phyloP scores from a whole-genome alignment of 2,329 filamentous ascomycete genomes.

The Colletotrichum falcatum region DNA sequence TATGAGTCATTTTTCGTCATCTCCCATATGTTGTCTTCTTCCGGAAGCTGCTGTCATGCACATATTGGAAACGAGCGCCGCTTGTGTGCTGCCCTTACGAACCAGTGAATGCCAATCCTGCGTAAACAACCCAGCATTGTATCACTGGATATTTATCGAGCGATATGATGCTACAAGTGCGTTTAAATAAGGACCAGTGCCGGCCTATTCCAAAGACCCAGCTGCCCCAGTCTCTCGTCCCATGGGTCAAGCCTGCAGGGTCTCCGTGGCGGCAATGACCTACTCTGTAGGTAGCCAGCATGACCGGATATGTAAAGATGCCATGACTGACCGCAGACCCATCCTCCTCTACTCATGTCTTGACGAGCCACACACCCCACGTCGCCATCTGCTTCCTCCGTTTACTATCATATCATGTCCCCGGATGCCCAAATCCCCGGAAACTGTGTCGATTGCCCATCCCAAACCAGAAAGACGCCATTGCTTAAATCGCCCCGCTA shows the following conservation, averaged over 20 bases:
- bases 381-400: conserved; percentile 15
- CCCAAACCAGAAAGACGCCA: conserved; percentile 37
- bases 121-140: background rate
- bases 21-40: background rate
- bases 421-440: conserved; percentile 25
- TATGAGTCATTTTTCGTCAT: background rate
- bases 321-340: conserved; percentile 8
- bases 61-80: too few relatives aligned
- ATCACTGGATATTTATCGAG: background rate
- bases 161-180: conserved; percentile 5
- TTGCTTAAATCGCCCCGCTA: conserved; percentile 9
- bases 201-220: conserved; percentile 27
- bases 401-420: conserved; percentile 13
- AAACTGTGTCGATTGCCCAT: conserved; percentile 27
- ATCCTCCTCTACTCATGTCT: conserved; percentile 6
- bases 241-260: conserved; percentile 17
- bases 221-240: conserved; percentile 15
- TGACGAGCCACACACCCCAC: background rate
- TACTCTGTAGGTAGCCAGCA: background rate
- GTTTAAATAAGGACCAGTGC: conserved; percentile 21
- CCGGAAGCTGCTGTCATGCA: background rate
- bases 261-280: conserved; percentile 6
- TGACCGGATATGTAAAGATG: conserved; percentile 2
- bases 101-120: background rate
- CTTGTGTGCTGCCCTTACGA: background rate